Evolutionary conservation across 768 basidiomycete species (phyloP).

Genomic region (Auriscalpium microsporum): DNA sequence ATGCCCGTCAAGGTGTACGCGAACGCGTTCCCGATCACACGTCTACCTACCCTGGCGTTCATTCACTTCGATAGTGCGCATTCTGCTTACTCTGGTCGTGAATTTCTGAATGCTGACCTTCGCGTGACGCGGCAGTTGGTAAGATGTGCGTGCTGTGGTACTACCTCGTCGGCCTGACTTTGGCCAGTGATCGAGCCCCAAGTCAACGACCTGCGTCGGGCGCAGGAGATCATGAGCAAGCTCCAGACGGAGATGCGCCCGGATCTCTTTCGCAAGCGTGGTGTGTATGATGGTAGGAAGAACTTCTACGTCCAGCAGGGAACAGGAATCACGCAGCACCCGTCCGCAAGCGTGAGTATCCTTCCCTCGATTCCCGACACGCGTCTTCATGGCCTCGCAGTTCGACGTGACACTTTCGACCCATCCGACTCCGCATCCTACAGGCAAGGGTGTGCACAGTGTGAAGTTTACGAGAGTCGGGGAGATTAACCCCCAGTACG

Average conservation of each 20-base stretch:
- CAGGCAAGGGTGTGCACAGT: not conserved
- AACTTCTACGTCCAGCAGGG: slow-evolving; percentile 9
- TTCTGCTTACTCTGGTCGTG: not conserved
- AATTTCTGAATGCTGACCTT: not conserved
- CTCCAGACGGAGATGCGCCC: slow-evolving; percentile 6
- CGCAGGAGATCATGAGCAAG: slow-evolving; percentile 8
- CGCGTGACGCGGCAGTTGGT: slow-evolving; percentile 4
- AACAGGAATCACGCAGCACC: slow-evolving; percentile 3
- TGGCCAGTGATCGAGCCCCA: slow-evolving; percentile 6
- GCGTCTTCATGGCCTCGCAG: too few species aligned
- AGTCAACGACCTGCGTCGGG: slow-evolving; percentile 4
- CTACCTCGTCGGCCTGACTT: slow-evolving; percentile 1
- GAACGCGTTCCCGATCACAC: slow-evolving; percentile 7
- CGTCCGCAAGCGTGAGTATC: not conserved
- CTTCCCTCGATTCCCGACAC: too few species aligned
- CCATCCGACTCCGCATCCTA: too few species aligned
- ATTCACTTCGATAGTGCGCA: slow-evolving; percentile 10
- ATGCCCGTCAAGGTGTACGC: slow-evolving; percentile 5
- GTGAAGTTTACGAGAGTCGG: slow-evolving; percentile 9
- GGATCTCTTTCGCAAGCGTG: slow-evolving; percentile 6
- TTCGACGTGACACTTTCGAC: too few species aligned
- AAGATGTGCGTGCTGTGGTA: not conserved
- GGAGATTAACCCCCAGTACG: slow-evolving; percentile 1
- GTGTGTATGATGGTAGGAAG: slow-evolving; percentile 11
- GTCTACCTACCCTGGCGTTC: slow-evolving; percentile 6